Conservation (phyloP, 306 rosid species). For the Dalbergia oliveri region DNA sequence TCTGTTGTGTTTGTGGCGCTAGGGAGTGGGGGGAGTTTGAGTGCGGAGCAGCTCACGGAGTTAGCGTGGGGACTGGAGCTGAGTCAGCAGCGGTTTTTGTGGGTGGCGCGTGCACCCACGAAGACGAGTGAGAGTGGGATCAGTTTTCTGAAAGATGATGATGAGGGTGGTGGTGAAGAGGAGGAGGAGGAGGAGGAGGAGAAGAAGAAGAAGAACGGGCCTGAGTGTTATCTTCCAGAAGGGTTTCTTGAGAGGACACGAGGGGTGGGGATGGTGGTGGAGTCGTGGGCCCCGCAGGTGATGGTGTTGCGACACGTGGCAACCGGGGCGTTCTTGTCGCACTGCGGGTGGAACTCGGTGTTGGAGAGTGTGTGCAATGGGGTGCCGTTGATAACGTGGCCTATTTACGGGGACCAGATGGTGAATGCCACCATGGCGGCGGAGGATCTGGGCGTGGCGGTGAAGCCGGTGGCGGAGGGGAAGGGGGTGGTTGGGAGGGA, state of each 20-base stretch:
- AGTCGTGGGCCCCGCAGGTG: conserved; percentile 56
- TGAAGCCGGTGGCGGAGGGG: neutral
- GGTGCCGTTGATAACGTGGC: conserved; percentile 60
- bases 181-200: neutral
- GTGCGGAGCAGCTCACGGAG: conserved; percentile 42
- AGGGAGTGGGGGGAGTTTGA: conserved; percentile 51
- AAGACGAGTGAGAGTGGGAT: conserved; percentile 28
- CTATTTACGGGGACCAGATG: conserved; percentile 57
- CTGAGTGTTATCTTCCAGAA: conserved; percentile 44
- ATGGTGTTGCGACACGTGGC: conserved; percentile 43
- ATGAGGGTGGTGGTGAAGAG: neutral
- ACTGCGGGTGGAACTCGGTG: conserved; percentile 67
- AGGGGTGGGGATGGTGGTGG: conserved; percentile 46
- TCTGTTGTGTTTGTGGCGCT: conserved; percentile 55
- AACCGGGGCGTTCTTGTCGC: conserved; percentile 56
- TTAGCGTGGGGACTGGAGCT: conserved; percentile 57
- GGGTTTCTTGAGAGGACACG: conserved; percentile 49
- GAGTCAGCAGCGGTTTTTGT: conserved; percentile 53
- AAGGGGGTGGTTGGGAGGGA: conserved; percentile 36
- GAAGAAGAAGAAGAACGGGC: conserved; percentile 1
- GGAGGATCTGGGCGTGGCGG: conserved; percentile 50
- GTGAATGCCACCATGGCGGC: conserved; percentile 51
- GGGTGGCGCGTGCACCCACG: conserved; percentile 53
- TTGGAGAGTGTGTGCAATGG: conserved; percentile 56
- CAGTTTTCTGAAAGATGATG: neutral